Conservation (phyloP, 805 yeast genomes). For the Candida oleophila region DNA sequence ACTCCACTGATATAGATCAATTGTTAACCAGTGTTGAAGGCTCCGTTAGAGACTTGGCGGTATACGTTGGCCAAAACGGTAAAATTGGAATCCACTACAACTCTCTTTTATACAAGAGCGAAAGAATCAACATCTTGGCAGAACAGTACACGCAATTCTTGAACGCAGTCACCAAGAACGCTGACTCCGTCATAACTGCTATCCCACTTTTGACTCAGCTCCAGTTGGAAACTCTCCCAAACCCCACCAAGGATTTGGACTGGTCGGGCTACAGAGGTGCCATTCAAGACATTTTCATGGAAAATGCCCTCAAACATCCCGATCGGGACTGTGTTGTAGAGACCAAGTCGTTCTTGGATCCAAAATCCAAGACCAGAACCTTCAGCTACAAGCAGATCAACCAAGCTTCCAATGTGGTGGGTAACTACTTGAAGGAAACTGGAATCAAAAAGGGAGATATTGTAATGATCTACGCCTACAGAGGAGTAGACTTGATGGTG, state of each 20-base stretch:
- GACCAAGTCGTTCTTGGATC: conserved; percentile 68
- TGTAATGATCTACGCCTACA: conserved; percentile 95
- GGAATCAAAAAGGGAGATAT: conserved; percentile 92
- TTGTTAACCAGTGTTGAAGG: conserved; percentile 50
- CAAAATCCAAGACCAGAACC: conserved; percentile 56
- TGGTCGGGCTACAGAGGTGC: conserved; percentile 94
- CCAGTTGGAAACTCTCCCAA: conserved; percentile 67
- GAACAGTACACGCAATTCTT: conserved; percentile 70
- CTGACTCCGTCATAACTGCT: conserved; percentile 52
- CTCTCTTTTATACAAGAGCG: conserved; percentile 66
- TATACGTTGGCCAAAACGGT: conserved; percentile 32
- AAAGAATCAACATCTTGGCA: conserved; percentile 65
- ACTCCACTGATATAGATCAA: conserved; percentile 37
- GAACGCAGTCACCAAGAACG: conserved; percentile 23
- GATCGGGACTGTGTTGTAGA: conserved; percentile 90
- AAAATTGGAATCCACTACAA: conserved; percentile 61
- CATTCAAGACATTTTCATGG: conserved; percentile 91
- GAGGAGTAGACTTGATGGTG: conserved; percentile 95
- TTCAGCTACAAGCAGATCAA: conserved; percentile 87
- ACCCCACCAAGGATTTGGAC: conserved; percentile 82
- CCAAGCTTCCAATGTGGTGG: conserved; percentile 90
- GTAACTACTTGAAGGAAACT: conserved; percentile 75
- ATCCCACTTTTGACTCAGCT: conserved; percentile 67
- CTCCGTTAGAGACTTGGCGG: conserved; percentile 62
- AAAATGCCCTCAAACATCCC: conserved; percentile 81